phyloP scores from a whole-genome alignment of 1,284 basidiomycete genomes.

The Trametes sp. region DNA sequence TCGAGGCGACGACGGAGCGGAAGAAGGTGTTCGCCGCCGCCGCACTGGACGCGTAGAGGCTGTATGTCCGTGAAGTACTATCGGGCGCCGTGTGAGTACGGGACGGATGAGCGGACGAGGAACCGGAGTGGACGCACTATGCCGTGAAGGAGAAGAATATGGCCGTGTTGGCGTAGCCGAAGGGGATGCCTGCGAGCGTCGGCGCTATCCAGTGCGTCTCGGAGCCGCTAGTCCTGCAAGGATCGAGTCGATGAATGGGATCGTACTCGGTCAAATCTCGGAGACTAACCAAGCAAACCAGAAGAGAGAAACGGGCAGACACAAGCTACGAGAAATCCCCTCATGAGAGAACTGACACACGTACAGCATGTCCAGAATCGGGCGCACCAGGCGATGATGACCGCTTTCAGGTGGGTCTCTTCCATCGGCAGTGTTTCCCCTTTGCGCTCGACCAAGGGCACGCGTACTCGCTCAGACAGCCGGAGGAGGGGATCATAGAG shows the following conservation, averaged over 20 bases:
- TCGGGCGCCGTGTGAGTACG: neutral
- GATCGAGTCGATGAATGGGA: neutral
- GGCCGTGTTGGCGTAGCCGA: slow-evolving; percentile 36
- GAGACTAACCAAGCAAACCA: slow-evolving; percentile 42
- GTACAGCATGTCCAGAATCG: no score
- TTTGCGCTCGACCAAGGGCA: slow-evolving; percentile 18
- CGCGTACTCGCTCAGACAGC: slow-evolving; percentile 11
- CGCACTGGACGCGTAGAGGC: slow-evolving; percentile 39
- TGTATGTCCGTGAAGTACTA: slow-evolving; percentile 37
- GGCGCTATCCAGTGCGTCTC: slow-evolving; percentile 40
- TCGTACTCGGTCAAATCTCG: no score
- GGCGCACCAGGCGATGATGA: slow-evolving; percentile 28
- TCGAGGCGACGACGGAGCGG: slow-evolving; percentile 35
- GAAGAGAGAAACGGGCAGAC: slow-evolving; percentile 38
- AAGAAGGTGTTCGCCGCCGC: slow-evolving; percentile 36
- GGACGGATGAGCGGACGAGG: neutral
- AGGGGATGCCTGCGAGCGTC: slow-evolving; percentile 37
- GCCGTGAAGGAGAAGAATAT: slow-evolving; percentile 35
- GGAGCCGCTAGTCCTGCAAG: slow-evolving; percentile 37
- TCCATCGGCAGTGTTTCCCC: slow-evolving; percentile 12
- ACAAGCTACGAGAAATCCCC: no score
- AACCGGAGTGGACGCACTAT: slow-evolving; percentile 12
- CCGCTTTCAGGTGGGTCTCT: slow-evolving; percentile 32
- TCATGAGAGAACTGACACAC: neutral
- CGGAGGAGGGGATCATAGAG: slow-evolving; percentile 15